Conservation (phyloP, 1,139 yeast genomes). For the Waltiozyma solani region DNA sequence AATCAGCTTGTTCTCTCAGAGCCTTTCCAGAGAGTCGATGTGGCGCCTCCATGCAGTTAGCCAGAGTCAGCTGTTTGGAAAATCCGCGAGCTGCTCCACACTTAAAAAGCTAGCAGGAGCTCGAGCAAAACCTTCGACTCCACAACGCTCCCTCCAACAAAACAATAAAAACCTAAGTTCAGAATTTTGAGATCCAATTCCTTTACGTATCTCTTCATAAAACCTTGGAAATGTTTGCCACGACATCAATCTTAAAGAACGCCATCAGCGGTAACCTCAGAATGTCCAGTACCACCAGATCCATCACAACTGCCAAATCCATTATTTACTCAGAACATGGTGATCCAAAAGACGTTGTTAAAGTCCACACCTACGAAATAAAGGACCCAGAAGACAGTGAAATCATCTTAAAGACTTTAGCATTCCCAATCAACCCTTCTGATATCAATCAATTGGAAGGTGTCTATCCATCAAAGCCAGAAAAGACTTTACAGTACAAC, state of each 20-base stretch:
- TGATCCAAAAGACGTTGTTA: conserved; percentile 46
- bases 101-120: too few species aligned
- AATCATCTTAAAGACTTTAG: conserved; percentile 37
- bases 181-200: too few species aligned
- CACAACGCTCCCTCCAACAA: neutral
- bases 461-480: conserved; percentile 83
- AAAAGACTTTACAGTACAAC: conserved; percentile 41
- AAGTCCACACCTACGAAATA: conserved; percentile 41
- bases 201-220: too few species aligned
- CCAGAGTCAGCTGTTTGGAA: too few species aligned
- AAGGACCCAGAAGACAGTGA: conserved; percentile 33
- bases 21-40: too few species aligned
- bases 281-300: conserved; percentile 4
- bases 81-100: too few species aligned
- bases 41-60: too few species aligned
- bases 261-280: conserved; percentile 2
- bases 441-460: conserved; percentile 89
- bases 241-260: neutral
- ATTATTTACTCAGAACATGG: conserved; percentile 50
- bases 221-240: neutral
- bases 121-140: neutral
- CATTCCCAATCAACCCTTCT: conserved; percentile 89
- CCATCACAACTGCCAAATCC: conserved; percentile 38
- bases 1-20: too few species aligned
- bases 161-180: neutral